Percentiles rank a stretch among this genome's conserved stretches.
Conservation (phyloP, 169 alveolate genomes). For the Eimeria necatrix region DNA sequence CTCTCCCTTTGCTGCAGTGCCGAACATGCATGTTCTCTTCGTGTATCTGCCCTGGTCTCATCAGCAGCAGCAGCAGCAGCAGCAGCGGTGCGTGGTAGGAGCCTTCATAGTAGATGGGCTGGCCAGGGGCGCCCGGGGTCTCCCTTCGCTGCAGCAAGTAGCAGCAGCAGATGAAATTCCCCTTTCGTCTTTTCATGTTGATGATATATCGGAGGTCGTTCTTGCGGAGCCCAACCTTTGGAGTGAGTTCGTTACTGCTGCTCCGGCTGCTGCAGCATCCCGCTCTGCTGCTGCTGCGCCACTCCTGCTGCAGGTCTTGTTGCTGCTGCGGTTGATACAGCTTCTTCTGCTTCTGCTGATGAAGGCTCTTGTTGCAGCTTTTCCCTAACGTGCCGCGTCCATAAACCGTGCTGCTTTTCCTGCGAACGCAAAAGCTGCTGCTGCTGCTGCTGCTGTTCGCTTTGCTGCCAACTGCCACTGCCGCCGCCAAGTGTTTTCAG, state of each 20-base stretch:
- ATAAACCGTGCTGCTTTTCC: neutral
- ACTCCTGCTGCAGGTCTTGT: neutral
- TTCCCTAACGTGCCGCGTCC: neutral
- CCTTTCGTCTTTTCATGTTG: conserved; percentile 8
- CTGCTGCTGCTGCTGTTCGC: conserved; percentile 28
- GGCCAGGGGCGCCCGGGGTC: conserved; percentile 64
- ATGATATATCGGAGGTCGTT: neutral
- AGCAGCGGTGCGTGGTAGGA: conserved; percentile 28
- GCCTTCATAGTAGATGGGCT: conserved; percentile 75
- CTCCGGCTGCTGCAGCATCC: conserved; percentile 38
- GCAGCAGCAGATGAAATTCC: conserved; percentile 75
- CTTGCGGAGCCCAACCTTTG: conserved; percentile 59
- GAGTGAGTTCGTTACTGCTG: conserved; percentile 55
- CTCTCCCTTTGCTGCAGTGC: conserved; percentile 77
- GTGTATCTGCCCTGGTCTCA: conserved; percentile 29
- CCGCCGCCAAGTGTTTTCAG: neutral
- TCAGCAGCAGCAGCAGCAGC: conserved; percentile 28
- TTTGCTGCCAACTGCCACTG: neutral
- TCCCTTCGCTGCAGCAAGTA: conserved; percentile 73
- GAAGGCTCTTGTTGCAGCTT: neutral
- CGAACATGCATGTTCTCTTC: conserved; percentile 69
- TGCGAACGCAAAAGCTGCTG: conserved; percentile 2
- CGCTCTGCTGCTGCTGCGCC: conserved; percentile 20
- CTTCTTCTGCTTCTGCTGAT: neutral
- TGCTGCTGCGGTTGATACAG: neutral